Evolutionary conservation across 805 yeast genomes (phyloP).

Genomic region (Saccharomycopsis sp.): DNA sequence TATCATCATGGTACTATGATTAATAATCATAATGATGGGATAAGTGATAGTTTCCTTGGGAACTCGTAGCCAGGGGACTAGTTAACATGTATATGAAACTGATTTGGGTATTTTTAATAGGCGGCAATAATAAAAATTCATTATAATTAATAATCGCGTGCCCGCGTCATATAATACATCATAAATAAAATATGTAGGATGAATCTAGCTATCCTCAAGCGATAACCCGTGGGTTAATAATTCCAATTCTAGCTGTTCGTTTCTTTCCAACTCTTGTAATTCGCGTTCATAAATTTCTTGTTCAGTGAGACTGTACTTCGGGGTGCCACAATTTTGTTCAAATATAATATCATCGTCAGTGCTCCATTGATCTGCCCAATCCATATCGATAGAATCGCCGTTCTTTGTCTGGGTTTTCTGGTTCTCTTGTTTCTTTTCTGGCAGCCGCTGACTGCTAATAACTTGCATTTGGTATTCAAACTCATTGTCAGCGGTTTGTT

Average conservation of each 20-base stretch:
- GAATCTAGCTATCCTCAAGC: no score
- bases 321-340: neutral
- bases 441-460: no score
- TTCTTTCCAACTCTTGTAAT: slow-evolving; percentile 26
- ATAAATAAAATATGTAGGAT: no score
- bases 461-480: neutral
- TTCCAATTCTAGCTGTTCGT: slow-evolving; percentile 28
- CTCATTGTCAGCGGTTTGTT: slow-evolving; percentile 6
- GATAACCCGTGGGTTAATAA: slow-evolving; percentile 25
- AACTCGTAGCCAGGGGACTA: no score
- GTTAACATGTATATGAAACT: no score
- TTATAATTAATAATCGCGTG: no score
- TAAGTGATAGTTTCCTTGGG: slow-evolving; percentile 3
- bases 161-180: no score
- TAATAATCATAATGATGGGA: slow-evolving; percentile 17
- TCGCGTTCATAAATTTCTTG: slow-evolving; percentile 21
- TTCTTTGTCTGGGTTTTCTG: neutral
- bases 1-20: slow-evolving; percentile 10
- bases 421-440: no score
- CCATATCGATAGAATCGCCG: neutral
- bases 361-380: neutral
- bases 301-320: neutral
- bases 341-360: no score
- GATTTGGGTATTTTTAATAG: no score
- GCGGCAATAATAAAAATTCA: no score